Base-by-base conservation (phyloP, 768 basidiomycete genomes). In the Lentinula detonsa region DNA sequence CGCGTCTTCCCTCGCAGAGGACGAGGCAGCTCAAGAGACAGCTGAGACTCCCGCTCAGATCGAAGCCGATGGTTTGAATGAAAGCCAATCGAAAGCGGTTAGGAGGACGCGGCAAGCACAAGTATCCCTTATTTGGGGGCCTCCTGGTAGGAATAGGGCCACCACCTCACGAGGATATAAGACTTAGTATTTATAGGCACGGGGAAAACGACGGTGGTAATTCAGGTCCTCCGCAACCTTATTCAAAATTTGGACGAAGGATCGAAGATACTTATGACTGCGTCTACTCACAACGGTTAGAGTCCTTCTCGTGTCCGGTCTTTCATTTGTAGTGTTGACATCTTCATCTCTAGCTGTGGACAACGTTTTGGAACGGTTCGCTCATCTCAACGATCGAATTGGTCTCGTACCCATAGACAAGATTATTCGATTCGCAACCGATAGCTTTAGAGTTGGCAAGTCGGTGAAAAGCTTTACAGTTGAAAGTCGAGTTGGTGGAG, bases 161-260 rank as follows among this genome's bases (percentile, higher is more conserved):
- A 21, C 48, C 3, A 31, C 9, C 43, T 9, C 21, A 57, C 57
- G 67, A 51, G 6, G 18, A 4, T 3, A 50, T 43, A 28, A n/a
- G 21, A 5, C 57, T 49, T 37, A 51, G 39, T 49, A 15, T 31
- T 10, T n/a, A 4, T 54, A 87, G 87, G 87, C 0, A 89, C 87
- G 0, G 86, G 87, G 39, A 89, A 88, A 69, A 88, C 86, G 0
- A 87, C 85, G 0, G 86, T 88, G 0, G 85, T 88, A 5, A 78
- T 88, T 2, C 78, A 85, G 62, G 85, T 87, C 33, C 74, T 88
- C 15, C 72, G 74, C 21, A 74, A 74, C 53, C 69, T 83, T 57
- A 62, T 79, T 18, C 68, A 70, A 59, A 66, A 64, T 34, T 62
- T 65, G 68, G 61, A 63, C 51, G 65, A 63, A 46, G 69, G 73